A percentile compares a stretch with the other conserved stretches of the same genome.
Conservation (phyloP, 148 eudicot species). For the Heliosperma pusillum region DNA sequence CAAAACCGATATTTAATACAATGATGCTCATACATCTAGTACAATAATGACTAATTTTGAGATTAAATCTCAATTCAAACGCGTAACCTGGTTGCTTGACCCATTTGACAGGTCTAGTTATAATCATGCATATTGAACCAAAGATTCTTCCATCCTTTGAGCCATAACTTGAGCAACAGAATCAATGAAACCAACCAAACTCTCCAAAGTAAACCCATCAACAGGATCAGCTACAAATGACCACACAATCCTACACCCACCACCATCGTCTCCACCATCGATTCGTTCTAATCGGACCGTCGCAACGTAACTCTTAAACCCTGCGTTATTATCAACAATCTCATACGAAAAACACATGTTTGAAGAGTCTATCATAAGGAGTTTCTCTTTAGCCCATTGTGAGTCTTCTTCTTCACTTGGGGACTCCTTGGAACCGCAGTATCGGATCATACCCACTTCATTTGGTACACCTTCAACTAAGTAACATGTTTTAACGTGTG, state of each 20-base stretch:
- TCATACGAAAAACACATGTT: constrained; percentile 34
- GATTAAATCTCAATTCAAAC: no score
- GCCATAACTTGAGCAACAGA: constrained; percentile 26
- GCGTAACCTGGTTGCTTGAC: no score
- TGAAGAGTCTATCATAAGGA: constrained; percentile 31
- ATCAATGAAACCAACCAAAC: constrained; percentile 17
- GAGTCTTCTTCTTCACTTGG: constrained; percentile 2
- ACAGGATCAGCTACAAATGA: constrained; percentile 41
- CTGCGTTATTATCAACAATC: constrained; percentile 32
- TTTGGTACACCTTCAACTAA: constrained; percentile 33
- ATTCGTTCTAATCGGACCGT: constrained; percentile 26
- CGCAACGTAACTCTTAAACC: constrained; percentile 31
- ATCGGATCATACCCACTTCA: constrained; percentile 41
- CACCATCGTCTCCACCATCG: constrained; percentile 11
- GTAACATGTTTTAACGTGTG: constrained; percentile 39
- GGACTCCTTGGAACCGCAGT: constrained; percentile 32
- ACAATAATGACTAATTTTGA: no score
- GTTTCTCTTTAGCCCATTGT: constrained; percentile 41
- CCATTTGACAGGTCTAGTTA: no score
- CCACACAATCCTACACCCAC: constrained; percentile 38
- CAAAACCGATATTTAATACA: no score
- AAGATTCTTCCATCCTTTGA: constrained; percentile 23
- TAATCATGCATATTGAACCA: not conserved
- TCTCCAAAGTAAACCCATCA: constrained; percentile 26
- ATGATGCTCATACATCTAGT: no score